Base-by-base conservation (phyloP, 2,329 filamentous ascomycete genomes). In the Dendrostoma leiphaemia region DNA sequence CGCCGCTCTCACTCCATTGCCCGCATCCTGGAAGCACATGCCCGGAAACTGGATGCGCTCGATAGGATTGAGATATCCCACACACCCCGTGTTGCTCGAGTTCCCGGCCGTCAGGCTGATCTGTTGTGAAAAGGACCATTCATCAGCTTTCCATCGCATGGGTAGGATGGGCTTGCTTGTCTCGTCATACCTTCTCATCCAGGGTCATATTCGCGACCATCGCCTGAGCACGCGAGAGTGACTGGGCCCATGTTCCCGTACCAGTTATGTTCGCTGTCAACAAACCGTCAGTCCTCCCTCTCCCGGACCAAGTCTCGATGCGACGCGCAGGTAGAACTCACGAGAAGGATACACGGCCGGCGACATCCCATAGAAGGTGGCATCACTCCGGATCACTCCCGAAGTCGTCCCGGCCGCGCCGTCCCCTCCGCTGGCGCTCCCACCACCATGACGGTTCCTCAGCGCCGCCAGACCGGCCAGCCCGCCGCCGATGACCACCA, bases 91-190 rank as follows among this genome's bases (percentile, higher is more conserved):
- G n/a, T 72, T 70, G 3, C 68, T 83, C 61, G 81, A 77, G 44
- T 85, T 80, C 59, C 90, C 90, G 1, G 87, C 88, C 0, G 89
- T 92, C 54, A 94, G 69, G 63, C 85, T 87, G 65, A 92, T 85
- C 74, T 77, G 13, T 24, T 24, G 6, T 49, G 2, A 48, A 35
- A 15, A 7, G 13, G 7, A 17, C 12, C 24, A 24, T 10, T n/a
- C n/a, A 15, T 31, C 10, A 32, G 29, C 17, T 34, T 19, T 17
- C n/a, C n/a, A n/a, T n/a, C n/a, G n/a, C n/a, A n/a, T n/a, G n/a
- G n/a, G n/a, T n/a, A n/a, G n/a, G n/a, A n/a, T n/a, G 12, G n/a
- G 12, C 6, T 28, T 29, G 7, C n/a, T 12, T 19, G n/a, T 31
- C 23, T 31, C 13, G 9, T 19, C 61, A 23, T 61, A 75, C 84